phyloP scores from a whole-genome alignment of 2,329 filamentous ascomycete genomes.

The Pseudogymnoascus sp. region DNA sequence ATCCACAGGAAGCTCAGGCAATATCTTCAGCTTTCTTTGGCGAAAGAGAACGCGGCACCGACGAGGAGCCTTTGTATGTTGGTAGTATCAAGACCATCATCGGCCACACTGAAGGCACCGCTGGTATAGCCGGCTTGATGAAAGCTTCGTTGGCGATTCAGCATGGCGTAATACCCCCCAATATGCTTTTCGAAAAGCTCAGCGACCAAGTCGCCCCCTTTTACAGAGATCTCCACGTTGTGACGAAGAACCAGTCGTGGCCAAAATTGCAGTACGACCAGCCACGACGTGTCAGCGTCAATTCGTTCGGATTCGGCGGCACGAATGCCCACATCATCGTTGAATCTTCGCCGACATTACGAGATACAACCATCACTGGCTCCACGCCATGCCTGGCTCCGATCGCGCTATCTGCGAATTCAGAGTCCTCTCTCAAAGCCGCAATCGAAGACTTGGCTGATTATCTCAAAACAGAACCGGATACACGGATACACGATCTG shows the following conservation, averaged over 20 bases:
- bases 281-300: constrained; percentile 17
- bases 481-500: not conserved
- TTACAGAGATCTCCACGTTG: constrained; percentile 26
- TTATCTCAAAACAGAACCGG: not conserved
- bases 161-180: constrained; percentile 22
- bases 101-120: constrained; percentile 20
- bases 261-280: not conserved
- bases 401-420: not conserved
- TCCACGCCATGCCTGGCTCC: too few relatives aligned
- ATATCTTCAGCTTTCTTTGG: not conserved
- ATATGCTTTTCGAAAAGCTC: too few relatives aligned
- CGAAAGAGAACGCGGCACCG: too few relatives aligned
- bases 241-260: not conserved
- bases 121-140: constrained; percentile 19
- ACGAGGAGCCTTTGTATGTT: constrained; percentile 6
- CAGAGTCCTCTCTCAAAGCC: not conserved
- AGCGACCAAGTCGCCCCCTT: constrained; percentile 21
- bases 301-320: constrained; percentile 32
- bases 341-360: not conserved
- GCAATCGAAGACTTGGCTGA: too few relatives aligned
- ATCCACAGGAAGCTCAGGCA: constrained; percentile 13
- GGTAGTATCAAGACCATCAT: constrained; percentile 20
- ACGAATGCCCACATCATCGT: constrained; percentile 33
- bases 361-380: not conserved
- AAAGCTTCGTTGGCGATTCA: constrained; percentile 24